Evolutionary conservation across 306 rosid genomes (phyloP), one percentile per base, ranked within the genome.

Genomic region (Citrullus colocynthis): DNA sequence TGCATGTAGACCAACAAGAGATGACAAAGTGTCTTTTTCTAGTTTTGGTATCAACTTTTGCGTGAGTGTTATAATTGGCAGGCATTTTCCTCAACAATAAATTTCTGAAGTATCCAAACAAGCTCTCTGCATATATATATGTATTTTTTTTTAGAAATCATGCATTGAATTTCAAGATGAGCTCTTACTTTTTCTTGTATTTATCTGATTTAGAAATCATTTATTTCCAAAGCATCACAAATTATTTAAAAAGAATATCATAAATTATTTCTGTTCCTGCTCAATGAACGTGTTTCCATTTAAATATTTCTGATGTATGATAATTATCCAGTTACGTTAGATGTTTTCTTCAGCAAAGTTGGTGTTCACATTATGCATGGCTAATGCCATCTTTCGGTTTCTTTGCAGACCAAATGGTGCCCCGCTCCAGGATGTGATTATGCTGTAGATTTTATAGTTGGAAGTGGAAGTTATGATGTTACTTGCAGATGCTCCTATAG

Each of bases 341-440:
- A 34, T 30, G 36, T 64, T 66, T 63, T 32, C 60, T 64, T 78
- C 55, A 18, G 36, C 28, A n/a, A 49, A 51, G 58, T 78, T 78
- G 7, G 49, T 78, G 18, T 60, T 58, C 30, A 7, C 6, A 60
- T 77, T 60, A 15, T 10, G 56, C 66, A 32, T 41, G 17, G 67
- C 48, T 77, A 60, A 41, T 44, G 73, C 42, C 39, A 20, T 21
- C 20, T 77, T 60, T 36, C 62, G 54, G 17, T 75, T 69, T 14
- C 65, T 79, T 80, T 82, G 81, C 37, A 83, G 98, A 89, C 91
- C 80, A 93, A 93, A 85, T 93, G 98, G 98, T 93, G 98, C 84
- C 98, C 98, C 51, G 93, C 91, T 79, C 98, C 98, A 60, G 98
- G 97, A 75, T 93, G 98, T 81, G 98, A 93, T 69, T 86, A 85